phyloP scores from a whole-genome alignment of 1,284 basidiomycete genomes.

The Leccinum griseonigrum region DNA sequence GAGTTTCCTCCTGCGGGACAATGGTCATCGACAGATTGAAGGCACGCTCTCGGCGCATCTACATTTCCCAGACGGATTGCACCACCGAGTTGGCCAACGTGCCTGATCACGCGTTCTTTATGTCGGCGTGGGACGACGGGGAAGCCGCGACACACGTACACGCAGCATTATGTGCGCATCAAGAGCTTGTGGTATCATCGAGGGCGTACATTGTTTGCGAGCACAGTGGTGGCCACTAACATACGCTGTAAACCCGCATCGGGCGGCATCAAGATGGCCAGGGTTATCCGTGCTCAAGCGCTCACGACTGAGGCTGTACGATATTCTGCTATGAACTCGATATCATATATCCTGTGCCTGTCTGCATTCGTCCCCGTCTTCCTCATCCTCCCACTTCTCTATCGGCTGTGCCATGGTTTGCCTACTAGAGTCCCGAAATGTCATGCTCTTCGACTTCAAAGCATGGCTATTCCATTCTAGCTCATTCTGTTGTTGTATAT shows the following conservation, averaged over 20 bases:
- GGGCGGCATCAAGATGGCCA: slow-evolving; percentile 5
- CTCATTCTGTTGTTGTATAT: slow-evolving; percentile 62
- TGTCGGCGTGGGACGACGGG: too few relatives aligned
- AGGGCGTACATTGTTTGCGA: too few relatives aligned
- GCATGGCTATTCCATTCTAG: slow-evolving; percentile 30
- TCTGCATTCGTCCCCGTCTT: neutral
- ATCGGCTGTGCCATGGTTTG: neutral
- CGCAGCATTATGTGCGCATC: too few relatives aligned
- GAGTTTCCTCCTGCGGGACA: too few relatives aligned
- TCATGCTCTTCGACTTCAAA: slow-evolving; percentile 24
- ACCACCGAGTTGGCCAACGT: too few relatives aligned
- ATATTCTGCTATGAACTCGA: neutral
- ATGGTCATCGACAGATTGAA: too few relatives aligned
- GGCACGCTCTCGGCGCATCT: too few relatives aligned
- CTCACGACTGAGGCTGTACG: slow-evolving; percentile 7
- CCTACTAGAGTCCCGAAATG: neutral
- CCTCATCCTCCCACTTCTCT: neutral
- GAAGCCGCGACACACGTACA: too few relatives aligned
- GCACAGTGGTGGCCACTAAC: too few relatives aligned
- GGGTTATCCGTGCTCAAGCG: neutral
- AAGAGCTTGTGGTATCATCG: too few relatives aligned
- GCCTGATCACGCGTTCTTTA: too few relatives aligned
- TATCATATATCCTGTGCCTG: neutral
- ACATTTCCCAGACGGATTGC: too few relatives aligned
- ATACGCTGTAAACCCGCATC: slow-evolving; percentile 6